Evolutionary conservation across 805 yeast species (phyloP).

Genomic region (Starmerella bombicola): DNA sequence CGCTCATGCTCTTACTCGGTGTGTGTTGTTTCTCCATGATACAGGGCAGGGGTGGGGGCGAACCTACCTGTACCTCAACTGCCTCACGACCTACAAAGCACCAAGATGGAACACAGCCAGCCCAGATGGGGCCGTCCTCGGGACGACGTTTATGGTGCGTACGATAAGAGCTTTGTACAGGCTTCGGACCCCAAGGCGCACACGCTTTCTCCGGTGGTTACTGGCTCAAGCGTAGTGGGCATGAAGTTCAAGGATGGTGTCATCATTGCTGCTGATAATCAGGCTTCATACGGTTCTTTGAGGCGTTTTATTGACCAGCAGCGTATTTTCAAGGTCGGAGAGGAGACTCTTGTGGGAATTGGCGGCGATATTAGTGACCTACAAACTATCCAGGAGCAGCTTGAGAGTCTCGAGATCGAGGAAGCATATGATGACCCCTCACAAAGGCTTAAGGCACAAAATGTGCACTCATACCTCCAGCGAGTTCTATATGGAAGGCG

Average conservation of each 20-base stretch:
- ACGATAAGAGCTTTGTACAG: slow-evolving; percentile 53
- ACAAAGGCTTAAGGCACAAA: slow-evolving; percentile 66
- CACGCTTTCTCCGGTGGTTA: slow-evolving; percentile 88
- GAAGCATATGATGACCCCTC: slow-evolving; percentile 52
- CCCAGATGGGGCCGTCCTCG: slow-evolving; percentile 91
- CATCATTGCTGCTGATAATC: slow-evolving; percentile 85
- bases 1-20: too few species aligned
- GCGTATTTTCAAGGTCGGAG: slow-evolving; percentile 73
- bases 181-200: slow-evolving; percentile 54
- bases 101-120: slow-evolving; percentile 98
- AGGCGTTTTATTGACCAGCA: slow-evolving; percentile 76
- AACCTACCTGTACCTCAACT: too few species aligned
- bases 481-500: slow-evolving; percentile 78
- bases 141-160: slow-evolving; percentile 66
- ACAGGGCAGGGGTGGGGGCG: too few species aligned
- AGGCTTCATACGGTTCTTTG: slow-evolving; percentile 85
- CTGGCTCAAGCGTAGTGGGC: slow-evolving; percentile 92
- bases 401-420: slow-evolving; percentile 69
- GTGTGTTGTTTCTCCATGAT: too few species aligned
- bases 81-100: too few species aligned
- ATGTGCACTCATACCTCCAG: slow-evolving; percentile 76
- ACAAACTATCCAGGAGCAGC: slow-evolving; percentile 62
- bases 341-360: slow-evolving; percentile 77
- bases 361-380: slow-evolving; percentile 92
- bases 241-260: slow-evolving; percentile 84